These are phyloP conservation scores for Leccinum solheimii DNA, from an alignment of 1,284 basidiomycete species.

Conservation along the genomic window DNA sequence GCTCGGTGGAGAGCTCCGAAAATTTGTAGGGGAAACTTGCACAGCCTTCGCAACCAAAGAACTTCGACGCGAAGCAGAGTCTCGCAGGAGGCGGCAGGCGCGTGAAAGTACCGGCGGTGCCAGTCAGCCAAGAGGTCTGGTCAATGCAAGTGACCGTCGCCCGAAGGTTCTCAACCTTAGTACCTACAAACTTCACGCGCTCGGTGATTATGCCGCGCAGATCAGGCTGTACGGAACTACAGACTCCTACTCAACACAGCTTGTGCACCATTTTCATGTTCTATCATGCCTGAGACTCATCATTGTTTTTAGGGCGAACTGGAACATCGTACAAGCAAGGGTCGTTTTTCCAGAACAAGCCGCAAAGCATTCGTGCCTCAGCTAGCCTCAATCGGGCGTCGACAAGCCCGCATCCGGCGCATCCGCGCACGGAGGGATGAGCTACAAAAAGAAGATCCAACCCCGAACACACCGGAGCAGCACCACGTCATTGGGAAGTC, in stretches of 20 bases:
- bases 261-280: neutral
- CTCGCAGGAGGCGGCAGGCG: neutral
- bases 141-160: neutral
- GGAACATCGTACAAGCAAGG: slow-evolving; percentile 8
- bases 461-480: neutral
- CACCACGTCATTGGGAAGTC: slow-evolving; percentile 20
- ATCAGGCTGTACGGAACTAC: neutral
- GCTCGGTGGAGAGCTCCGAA: neutral
- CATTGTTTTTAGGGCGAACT: slow-evolving; percentile 2
- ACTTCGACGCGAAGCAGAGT: neutral
- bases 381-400: slow-evolving; percentile 4
- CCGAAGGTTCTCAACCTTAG: neutral
- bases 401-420: slow-evolving; percentile 3
- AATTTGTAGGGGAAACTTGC: neutral
- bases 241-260: neutral
- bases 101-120: neutral
- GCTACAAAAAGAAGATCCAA: neutral
- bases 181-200: neutral
- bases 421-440: neutral
- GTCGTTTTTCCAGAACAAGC: slow-evolving; percentile 5
- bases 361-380: slow-evolving; percentile 9
- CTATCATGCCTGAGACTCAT: neutral
- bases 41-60: neutral
- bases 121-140: neutral
- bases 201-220: neutral